Conservation (phyloP, 2,329 filamentous ascomycete genomes). For the Aspergillus sp. region DNA sequence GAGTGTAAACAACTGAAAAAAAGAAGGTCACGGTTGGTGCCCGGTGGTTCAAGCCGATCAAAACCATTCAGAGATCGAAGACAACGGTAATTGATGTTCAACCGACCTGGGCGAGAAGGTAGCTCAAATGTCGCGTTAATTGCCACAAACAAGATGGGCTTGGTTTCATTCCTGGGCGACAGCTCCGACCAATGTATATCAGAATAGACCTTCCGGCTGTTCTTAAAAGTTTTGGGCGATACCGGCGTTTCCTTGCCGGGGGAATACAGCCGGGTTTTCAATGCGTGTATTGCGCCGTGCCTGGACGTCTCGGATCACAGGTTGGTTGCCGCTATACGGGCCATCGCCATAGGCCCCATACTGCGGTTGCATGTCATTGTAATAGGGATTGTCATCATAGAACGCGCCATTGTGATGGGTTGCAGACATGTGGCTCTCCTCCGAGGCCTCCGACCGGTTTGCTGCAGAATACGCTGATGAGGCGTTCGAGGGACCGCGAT, state of each 20-base stretch:
- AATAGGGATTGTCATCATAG: slow-evolving; percentile 58
- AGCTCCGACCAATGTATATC: too few relatives aligned
- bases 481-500: slow-evolving; percentile 88
- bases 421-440: slow-evolving; percentile 52
- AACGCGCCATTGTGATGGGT: slow-evolving; percentile 50
- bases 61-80: too few relatives aligned
- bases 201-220: neutral
- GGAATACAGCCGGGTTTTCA: slow-evolving; percentile 84
- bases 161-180: too few relatives aligned
- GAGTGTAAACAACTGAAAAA: too few relatives aligned
- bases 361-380: slow-evolving; percentile 44
- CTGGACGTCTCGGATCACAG: slow-evolving; percentile 89
- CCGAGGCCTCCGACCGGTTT: slow-evolving; percentile 66
- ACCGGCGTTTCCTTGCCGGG: slow-evolving; percentile 84
- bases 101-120: too few relatives aligned
- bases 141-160: too few relatives aligned
- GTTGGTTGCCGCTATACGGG: slow-evolving; percentile 58
- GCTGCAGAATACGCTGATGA: slow-evolving; percentile 92
- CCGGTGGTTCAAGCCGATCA: too few relatives aligned
- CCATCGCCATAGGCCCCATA: slow-evolving; percentile 57
- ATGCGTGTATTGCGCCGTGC: slow-evolving; percentile 92
- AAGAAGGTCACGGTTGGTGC: too few relatives aligned
- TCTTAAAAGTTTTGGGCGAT: slow-evolving; percentile 93
- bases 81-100: too few relatives aligned
- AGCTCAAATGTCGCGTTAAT: too few relatives aligned